Base-by-base conservation (phyloP, 441 rosid genomes). In the Pelargonium australe region DNA sequence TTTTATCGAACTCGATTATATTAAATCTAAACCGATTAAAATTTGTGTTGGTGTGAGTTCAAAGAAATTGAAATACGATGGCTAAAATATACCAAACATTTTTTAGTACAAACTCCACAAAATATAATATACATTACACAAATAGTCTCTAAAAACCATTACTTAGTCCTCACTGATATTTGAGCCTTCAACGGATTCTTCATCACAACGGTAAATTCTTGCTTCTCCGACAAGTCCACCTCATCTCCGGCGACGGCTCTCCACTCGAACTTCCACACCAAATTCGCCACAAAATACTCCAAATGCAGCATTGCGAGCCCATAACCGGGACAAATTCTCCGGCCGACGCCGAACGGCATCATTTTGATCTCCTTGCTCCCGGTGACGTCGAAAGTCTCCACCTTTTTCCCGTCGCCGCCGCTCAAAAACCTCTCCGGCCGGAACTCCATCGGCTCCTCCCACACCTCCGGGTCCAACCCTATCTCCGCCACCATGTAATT, bases 381-480 rank as follows among this genome's bases (percentile, higher is more conserved):
- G 0, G 83, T 83, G 9, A 81, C 55, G 55, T 81, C 85, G 16
- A 80, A 76, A 1, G 13, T 72, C 68, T 53, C 61, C 11, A 65
- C 66, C 8, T 7, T 58, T 75, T 78, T 62, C 78, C 85, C 12
- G 82, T 68, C 20, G 77, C 67, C 73, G 6, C 58, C 14, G 7
- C 5, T 66, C 9, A 76, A 7, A 25, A 83, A 81, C 61, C 84
- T 81, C 58, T 82, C 83, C 0, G 85, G 85, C 51, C 64, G 80
- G 60, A 84, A 84, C 5, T 44, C 80, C 83, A 80, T 77, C 0
- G 88, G 88, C 14, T 87, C 87, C 5, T 87, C 84, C 89, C 87
- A 83, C 0, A 78, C 72, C 19, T n/a, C 51, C 2, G 91, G 80
- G 47, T 87, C 86, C 77, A 71, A 55, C 4, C 86, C 89, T 64